Evolutionary conservation across 257 asterid genomes (phyloP).

Genomic region (Agastache rugosa): DNA sequence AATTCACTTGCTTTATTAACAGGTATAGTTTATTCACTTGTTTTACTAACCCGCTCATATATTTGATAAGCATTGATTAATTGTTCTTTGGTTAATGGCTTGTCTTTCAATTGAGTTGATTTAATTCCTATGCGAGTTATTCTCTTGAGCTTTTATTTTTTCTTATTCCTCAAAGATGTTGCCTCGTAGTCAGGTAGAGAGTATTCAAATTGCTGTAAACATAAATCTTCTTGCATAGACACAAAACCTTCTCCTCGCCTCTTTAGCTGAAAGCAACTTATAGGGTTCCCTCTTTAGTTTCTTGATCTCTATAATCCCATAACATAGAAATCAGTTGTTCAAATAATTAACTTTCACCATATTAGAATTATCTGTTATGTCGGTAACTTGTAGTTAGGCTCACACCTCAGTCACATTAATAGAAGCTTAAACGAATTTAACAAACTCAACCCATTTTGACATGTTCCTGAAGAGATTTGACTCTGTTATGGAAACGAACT

Average conservation of each 20-base stretch:
- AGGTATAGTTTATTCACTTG: too few relatives aligned
- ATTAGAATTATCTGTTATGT: neutral
- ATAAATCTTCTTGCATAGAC: neutral
- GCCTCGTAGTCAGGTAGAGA: neutral
- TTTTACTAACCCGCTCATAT: too few relatives aligned
- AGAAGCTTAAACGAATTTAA: conserved; percentile 16
- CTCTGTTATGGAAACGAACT: conserved; percentile 28
- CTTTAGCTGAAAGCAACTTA: conserved; percentile 2
- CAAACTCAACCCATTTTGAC: conserved; percentile 6
- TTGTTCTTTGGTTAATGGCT: too few relatives aligned
- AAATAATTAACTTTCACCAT: neutral
- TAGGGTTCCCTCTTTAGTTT: neutral
- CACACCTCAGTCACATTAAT: neutral
- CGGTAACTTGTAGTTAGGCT: neutral
- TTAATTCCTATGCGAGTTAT: neutral
- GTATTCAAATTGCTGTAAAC: neutral
- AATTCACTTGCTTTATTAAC: too few relatives aligned
- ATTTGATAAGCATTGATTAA: too few relatives aligned
- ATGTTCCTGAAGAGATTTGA: conserved; percentile 25
- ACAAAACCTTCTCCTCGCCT: conserved; percentile 17
- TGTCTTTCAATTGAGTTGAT: too few relatives aligned
- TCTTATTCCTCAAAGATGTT: neutral
- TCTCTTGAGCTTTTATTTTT: neutral
- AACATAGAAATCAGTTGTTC: neutral
- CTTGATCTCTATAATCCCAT: conserved; percentile 9